phyloP scores from a whole-genome alignment of 257 asterid species.

The Leptodermis oblonga region DNA sequence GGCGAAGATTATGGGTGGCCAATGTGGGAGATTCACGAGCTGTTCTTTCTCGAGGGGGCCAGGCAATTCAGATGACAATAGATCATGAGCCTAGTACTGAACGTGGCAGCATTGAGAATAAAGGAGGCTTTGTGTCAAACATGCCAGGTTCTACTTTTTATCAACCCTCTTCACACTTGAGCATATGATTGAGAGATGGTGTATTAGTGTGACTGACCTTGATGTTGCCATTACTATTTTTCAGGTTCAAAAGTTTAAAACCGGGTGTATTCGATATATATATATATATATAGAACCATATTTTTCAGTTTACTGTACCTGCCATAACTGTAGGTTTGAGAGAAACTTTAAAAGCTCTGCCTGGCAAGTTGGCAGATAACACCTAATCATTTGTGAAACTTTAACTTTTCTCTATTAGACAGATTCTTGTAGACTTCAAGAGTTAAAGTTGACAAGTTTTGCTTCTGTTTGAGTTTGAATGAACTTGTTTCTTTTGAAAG shows the following conservation, averaged over 20 bases:
- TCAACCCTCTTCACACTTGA: not conserved
- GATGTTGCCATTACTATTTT: not conserved
- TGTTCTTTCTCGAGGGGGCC: conserved; percentile 39
- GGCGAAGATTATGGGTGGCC: conserved; percentile 38
- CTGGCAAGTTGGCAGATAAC: not conserved
- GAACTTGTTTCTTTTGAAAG: not conserved
- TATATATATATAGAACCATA: not conserved
- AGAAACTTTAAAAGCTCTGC: not conserved
- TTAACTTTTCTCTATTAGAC: not conserved
- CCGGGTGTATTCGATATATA: not conserved
- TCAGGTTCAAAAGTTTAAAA: not conserved
- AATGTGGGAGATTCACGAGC: conserved; percentile 52
- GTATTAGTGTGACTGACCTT: not conserved
- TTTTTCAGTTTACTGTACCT: not conserved
- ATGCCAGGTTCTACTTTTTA: conserved; percentile 33
- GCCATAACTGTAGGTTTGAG: not conserved
- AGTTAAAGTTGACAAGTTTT: not conserved
- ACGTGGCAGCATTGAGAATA: conserved; percentile 41
- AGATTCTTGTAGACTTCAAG: not conserved
- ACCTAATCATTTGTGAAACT: not conserved
- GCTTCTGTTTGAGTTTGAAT: not conserved
- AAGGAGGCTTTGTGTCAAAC: conserved; percentile 46
- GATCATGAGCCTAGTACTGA: conserved; percentile 46
- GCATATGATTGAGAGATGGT: not conserved
- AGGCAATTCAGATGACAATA: conserved; percentile 38